Evolutionary conservation across 2,329 filamentous ascomycete species (phyloP).

Genomic region (Xylaria sp.): DNA sequence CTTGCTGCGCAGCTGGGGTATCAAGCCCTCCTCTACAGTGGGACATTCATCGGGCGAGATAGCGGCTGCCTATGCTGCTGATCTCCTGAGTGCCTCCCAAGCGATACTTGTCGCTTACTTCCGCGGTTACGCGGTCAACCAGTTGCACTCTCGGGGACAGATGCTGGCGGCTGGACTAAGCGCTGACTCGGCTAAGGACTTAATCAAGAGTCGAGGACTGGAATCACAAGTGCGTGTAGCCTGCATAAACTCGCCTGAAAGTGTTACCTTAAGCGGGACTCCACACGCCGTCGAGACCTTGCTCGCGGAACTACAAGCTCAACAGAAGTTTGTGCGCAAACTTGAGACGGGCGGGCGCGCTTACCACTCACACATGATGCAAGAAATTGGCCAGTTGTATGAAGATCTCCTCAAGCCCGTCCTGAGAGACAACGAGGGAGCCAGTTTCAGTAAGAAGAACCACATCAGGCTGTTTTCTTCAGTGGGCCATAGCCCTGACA

Average conservation of each 20-base stretch:
- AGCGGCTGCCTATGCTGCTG: slow-evolving; percentile 46
- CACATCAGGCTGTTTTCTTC: slow-evolving; percentile 23
- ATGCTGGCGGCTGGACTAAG: slow-evolving; percentile 8
- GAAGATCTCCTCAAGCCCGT: slow-evolving; percentile 8
- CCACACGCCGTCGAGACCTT: not conserved
- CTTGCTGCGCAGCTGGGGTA: slow-evolving; percentile 14
- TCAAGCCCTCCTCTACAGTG: slow-evolving; percentile 11
- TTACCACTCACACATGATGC: slow-evolving; percentile 22
- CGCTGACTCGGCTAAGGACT: not conserved
- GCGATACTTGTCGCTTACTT: slow-evolving; percentile 28
- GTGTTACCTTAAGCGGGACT: slow-evolving; percentile 19
- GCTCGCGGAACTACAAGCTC: not conserved
- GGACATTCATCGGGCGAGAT: slow-evolving; percentile 43
- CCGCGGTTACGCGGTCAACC: slow-evolving; percentile 17
- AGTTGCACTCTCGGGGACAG: not conserved
- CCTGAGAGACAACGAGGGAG: not conserved
- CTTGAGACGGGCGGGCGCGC: slow-evolving; percentile 5
- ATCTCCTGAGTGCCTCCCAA: slow-evolving; percentile 18
- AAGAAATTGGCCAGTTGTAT: slow-evolving; percentile 18
- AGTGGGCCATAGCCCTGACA: not conserved
- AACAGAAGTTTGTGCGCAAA: not conserved
- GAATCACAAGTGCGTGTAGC: slow-evolving; percentile 9
- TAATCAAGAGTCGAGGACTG: slow-evolving; percentile 4
- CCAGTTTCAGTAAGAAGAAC: too few species aligned
- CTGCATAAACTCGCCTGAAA: slow-evolving; percentile 24